These are phyloP conservation scores for Cercophora newfieldiana DNA, from an alignment of 495 filamentous ascomycete genomes.

Conservation along the genomic window DNA sequence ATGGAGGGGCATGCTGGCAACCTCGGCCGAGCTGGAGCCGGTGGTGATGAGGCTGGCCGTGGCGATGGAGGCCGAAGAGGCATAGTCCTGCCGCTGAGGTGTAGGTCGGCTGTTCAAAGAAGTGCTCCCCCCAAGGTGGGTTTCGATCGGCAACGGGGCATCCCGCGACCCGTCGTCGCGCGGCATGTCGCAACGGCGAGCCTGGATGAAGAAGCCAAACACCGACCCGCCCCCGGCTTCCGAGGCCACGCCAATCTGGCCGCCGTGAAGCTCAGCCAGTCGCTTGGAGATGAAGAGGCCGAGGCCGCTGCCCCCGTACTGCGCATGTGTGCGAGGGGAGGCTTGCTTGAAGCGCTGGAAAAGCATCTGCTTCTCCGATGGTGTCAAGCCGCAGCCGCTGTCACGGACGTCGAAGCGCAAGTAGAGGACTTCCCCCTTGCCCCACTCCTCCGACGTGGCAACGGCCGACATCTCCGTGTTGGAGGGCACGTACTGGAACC, in stretches of 20 bases:
- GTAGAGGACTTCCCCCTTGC: constrained; percentile 5
- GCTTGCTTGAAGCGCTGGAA: constrained; percentile 75
- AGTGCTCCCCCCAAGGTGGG: neutral
- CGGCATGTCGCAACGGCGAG: constrained; percentile 26
- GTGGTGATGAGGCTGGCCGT: constrained; percentile 8
- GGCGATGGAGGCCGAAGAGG: neutral
- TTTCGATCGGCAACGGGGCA: constrained; percentile 5
- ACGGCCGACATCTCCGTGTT: constrained; percentile 32
- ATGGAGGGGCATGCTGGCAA: neutral
- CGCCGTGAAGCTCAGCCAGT: constrained; percentile 69
- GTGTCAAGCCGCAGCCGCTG: constrained; percentile 65
- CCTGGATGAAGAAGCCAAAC: constrained; percentile 72
- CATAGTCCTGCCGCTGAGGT: constrained; percentile 10
- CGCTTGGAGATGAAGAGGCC: constrained; percentile 71
- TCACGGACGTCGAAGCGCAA: constrained; percentile 66
- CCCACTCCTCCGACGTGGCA: constrained; percentile 34
- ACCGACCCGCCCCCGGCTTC: constrained; percentile 63
- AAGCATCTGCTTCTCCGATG: constrained; percentile 61
- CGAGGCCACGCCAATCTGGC: constrained; percentile 70
- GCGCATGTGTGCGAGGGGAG: constrained; percentile 63
- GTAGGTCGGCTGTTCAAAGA: constrained; percentile 1
- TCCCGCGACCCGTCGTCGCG: neutral
- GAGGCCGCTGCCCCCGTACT: constrained; percentile 72
- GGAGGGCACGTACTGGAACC: constrained; percentile 44
- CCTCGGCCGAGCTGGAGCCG: neutral